Percentiles rank a stretch among this genome's conserved stretches.
Conservation (phyloP, 768 basidiomycete genomes). For the Suillus subluteus region DNA sequence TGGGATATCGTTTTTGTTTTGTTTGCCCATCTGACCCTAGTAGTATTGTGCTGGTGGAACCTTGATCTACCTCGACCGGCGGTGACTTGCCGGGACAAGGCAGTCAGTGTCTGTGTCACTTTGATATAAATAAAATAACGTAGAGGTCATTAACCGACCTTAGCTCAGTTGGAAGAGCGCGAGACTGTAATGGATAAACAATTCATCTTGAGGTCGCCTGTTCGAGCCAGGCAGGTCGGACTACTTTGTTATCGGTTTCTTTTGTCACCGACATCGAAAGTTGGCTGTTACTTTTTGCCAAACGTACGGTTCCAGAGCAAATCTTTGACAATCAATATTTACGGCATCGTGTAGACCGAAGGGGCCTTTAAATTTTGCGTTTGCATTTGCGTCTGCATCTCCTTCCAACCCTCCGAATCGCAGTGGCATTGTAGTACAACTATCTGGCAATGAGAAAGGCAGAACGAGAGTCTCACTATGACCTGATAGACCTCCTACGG, state of each 20-base stretch:
- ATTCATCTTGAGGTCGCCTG: constrained; percentile 48
- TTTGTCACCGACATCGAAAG: not conserved
- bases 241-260: not conserved
- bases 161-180: constrained; percentile 56
- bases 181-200: constrained; percentile 44
- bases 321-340: not conserved
- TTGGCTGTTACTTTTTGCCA: too few relatives aligned
- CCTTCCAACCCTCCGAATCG: not conserved
- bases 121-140: not conserved
- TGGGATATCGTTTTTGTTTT: constrained; percentile 58
- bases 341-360: not conserved
- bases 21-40: constrained; percentile 62
- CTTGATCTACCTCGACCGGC: too few relatives aligned
- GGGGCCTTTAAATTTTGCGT: not conserved
- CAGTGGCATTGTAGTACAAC: constrained; percentile 1
- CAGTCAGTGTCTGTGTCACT: not conserved
- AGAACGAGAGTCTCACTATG: constrained; percentile 24
- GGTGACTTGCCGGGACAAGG: too few relatives aligned
- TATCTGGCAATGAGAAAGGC: constrained; percentile 20
- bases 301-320: too few relatives aligned
- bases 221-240: constrained; percentile 47
- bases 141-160: constrained; percentile 15
- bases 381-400: not conserved
- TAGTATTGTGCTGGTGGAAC: not conserved
- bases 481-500: constrained; percentile 17